Evolutionary conservation across 2,329 filamentous ascomycete species (phyloP), one percentile per base, ranked within the genome.

Genomic region (Byssothecium circinans): DNA sequence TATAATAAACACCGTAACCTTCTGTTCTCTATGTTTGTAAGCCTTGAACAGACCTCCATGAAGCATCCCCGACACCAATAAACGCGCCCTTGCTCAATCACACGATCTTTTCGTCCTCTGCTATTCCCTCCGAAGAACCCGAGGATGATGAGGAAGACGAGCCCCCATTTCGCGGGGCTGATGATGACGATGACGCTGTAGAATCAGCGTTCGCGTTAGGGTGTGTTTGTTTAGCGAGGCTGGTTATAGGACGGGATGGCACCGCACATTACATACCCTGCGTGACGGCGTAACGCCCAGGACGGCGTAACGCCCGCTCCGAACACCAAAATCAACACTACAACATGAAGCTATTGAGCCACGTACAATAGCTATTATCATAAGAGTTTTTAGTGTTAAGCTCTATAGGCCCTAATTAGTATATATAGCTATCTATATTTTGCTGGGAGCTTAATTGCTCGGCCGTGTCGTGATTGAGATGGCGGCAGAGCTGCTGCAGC

Each of bases 11-110:
- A 7, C 44, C 37, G 47, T 15, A 36, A 40, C 50, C 15, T 15
- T 42, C 30, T 53, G 44, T 35, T 52, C 45, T 37, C 47, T 49
- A 33, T 57, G 51, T 30, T 57, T 54, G 17, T 53, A 54, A 4
- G 54, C 25, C 38, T 57, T 57, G 49, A 57, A 54, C 19, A 42
- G 36, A 37, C 50, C 35, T n/a, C 51, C 51, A 32, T 54, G 54
- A n/a, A 50, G 1, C 22, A 54, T 29, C 1, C 54, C 54, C 3
- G 4, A 56, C 45, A 34, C 53, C 53, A n/a, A 51, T 50, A 27
- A 56, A 56, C 5, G 50, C 47, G 3, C 40, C 54, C 18, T 52
- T 52, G 30, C 48, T 54, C n/a, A 57, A 25, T 7, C 54, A 48
- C 3, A 43, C 45, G 12, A 56, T 53, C 34, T 50, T 56, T 8